phyloP scores from a whole-genome alignment of 2,329 filamentous ascomycete species.

The Hawksworthiomyces lignivorus region DNA sequence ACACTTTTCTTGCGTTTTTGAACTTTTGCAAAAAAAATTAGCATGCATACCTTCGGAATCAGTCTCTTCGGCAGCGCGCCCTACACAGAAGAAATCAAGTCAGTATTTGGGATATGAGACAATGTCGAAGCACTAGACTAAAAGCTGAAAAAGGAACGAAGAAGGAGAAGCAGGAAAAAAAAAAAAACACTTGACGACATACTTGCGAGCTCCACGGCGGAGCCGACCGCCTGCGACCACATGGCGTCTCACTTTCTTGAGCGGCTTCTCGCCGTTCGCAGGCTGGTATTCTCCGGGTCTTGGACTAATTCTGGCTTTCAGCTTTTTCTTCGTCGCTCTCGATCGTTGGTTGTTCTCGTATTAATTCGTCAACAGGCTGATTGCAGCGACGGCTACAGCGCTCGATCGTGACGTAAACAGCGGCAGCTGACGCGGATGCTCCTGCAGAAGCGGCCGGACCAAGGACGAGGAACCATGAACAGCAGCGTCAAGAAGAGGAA shows the following conservation, averaged over 20 bases:
- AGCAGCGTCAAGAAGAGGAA: background rate
- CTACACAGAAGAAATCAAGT: slow-evolving; percentile 22
- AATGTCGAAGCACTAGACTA: background rate
- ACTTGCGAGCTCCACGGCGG: slow-evolving; percentile 32
- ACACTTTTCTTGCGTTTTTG: background rate
- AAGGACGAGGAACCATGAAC: slow-evolving; percentile 3
- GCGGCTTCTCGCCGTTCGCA: background rate
- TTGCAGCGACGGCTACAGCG: too few relatives aligned
- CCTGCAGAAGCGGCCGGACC: slow-evolving; percentile 7
- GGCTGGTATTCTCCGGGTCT: background rate
- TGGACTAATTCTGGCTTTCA: background rate
- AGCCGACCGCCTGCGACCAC: slow-evolving; percentile 23
- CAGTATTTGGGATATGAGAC: too few relatives aligned
- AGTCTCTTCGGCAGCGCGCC: slow-evolving; percentile 36
- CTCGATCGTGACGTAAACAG: too few relatives aligned
- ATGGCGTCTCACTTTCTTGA: slow-evolving; percentile 1
- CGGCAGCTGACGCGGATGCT: slow-evolving; percentile 8
- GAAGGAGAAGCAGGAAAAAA: too few relatives aligned
- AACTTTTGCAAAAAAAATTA: too few relatives aligned
- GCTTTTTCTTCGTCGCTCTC: too few relatives aligned
- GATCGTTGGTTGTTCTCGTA: too few relatives aligned
- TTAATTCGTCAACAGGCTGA: too few relatives aligned
- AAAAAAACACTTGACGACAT: slow-evolving; percentile 16
- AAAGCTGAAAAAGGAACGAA: too few relatives aligned
- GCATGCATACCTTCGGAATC: slow-evolving; percentile 41